Base-by-base conservation (phyloP, 768 basidiomycete genomes). In the Auricularia cornea region DNA sequence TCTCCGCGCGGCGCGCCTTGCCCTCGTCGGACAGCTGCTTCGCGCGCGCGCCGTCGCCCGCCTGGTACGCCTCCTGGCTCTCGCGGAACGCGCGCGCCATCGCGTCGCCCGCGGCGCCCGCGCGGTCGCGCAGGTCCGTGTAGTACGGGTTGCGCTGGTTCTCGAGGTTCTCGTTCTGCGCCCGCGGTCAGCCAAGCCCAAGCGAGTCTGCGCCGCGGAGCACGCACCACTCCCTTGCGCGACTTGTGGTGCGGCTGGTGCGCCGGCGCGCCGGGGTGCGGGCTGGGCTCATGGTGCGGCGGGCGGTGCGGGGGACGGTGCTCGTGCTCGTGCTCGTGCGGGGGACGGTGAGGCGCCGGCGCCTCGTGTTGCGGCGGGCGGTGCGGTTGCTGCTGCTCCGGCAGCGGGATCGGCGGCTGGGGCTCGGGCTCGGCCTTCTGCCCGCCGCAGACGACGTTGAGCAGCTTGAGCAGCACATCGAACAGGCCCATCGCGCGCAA, bases 21-120 rank as follows among this genome's bases (percentile, higher is more conserved):
- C 94, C 95, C 72, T 93, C 69, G 63, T 85, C 83, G 20, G 88
- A 90, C 28, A 97, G 80, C 59, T 89, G 79, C 74, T 98, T 94
- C 26, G 95, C 95, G 33, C 76, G 75, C 0, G 85, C 91, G 14
- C 91, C 87, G 67, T 97, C 85, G 2, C 89, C 84, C 1, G 78
- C 76, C 54, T 77, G 72, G 70, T 94, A 96, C 0, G 92, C 92
- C 64, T 84, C 78, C 69, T 90, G 89, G 66, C 89, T 88, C 68
- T 85, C 77, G 63, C 86, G 80, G 70, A 91, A 92, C 64, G 78
- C 81, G 52, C 74, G 78, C 8, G 81, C 85, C 92, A 94, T 94
- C 70, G 79, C 68, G 69, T 94, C 90, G 2, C 92, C 92, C 67
- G 54, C 89, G 60, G 82, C 79, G 62, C 85, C 87, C 2, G 96